These are phyloP conservation scores for Stygiomarasmius scandens DNA, from an alignment of 1,284 basidiomycete species.

Conservation along the genomic window DNA sequence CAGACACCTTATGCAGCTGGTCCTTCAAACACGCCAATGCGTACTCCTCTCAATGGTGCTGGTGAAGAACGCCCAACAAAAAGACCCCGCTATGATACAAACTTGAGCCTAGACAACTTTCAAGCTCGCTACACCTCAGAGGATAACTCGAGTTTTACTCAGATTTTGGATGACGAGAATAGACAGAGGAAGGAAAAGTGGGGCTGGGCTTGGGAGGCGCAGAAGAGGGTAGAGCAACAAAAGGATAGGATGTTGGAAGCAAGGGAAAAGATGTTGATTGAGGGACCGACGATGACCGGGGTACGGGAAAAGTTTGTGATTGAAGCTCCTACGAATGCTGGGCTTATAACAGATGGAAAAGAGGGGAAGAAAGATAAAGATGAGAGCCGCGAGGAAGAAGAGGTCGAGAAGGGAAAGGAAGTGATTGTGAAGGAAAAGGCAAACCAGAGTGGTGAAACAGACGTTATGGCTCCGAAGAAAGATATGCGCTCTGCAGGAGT, in stretches of 20 bases:
- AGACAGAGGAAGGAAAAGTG: slow-evolving; percentile 73
- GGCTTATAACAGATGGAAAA: slow-evolving; percentile 53
- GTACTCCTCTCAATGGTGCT: slow-evolving; percentile 34
- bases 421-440: slow-evolving; percentile 28
- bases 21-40: slow-evolving; percentile 69
- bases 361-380: slow-evolving; percentile 38
- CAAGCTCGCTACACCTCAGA: slow-evolving; percentile 92
- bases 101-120: slow-evolving; percentile 79
- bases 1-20: slow-evolving; percentile 67
- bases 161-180: slow-evolving; percentile 90
- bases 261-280: slow-evolving; percentile 69
- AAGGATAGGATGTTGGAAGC: slow-evolving; percentile 62
- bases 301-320: slow-evolving; percentile 70
- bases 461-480: slow-evolving; percentile 78
- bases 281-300: slow-evolving; percentile 62
- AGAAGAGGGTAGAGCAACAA: slow-evolving; percentile 73
- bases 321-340: slow-evolving; percentile 55
- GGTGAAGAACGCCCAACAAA: slow-evolving; percentile 47
- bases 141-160: slow-evolving; percentile 92
- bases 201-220: slow-evolving; percentile 91
- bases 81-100: slow-evolving; percentile 57
- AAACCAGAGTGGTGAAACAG: slow-evolving; percentile 38
- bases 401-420: slow-evolving; percentile 29
- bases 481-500: slow-evolving; percentile 72
- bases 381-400: slow-evolving; percentile 30